Conservation (phyloP, 768 basidiomycete genomes). For the Hydnum rufescens region DNA sequence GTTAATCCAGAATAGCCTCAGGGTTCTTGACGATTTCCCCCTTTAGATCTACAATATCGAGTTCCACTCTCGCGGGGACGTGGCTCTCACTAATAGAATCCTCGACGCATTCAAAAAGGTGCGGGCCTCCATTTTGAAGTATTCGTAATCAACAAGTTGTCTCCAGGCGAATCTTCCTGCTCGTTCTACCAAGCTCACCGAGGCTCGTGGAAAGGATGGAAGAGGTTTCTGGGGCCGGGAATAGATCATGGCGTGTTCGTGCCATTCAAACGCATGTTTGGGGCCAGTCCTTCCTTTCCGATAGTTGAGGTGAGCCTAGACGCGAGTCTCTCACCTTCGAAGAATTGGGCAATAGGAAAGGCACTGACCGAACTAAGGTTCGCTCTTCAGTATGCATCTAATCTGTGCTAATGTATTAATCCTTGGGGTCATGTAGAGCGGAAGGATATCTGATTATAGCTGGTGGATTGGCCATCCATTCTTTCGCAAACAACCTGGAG, state of each 20-base stretch:
- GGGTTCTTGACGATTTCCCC: background rate
- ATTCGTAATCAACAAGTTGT: background rate
- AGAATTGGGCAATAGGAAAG: slow-evolving; percentile 45
- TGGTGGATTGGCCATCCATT: slow-evolving; percentile 49
- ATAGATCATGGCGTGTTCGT: slow-evolving; percentile 68
- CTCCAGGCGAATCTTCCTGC: slow-evolving; percentile 33
- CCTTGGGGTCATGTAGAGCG: slow-evolving; percentile 23
- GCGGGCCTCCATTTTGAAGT: slow-evolving; percentile 2
- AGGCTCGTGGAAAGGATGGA: slow-evolving; percentile 45
- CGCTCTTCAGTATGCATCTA: slow-evolving; percentile 6
- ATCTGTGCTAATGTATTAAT: background rate
- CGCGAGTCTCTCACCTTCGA: slow-evolving; percentile 33
- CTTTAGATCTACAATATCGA: slow-evolving; percentile 35
- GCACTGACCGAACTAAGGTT: slow-evolving; percentile 40
- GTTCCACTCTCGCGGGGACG: slow-evolving; percentile 49
- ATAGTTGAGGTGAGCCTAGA: slow-evolving; percentile 56
- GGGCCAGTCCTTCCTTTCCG: slow-evolving; percentile 30
- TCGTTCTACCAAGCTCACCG: slow-evolving; percentile 28
- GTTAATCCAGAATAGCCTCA: slow-evolving; percentile 1
- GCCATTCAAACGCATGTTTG: slow-evolving; percentile 64
- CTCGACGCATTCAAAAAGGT: slow-evolving; percentile 41
- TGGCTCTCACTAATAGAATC: slow-evolving; percentile 33
- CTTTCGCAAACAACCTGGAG: slow-evolving; percentile 32
- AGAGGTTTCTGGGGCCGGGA: slow-evolving; percentile 44
- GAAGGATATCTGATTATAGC: slow-evolving; percentile 50